Base-by-base conservation (phyloP, 2,329 filamentous ascomycete species). In the Aspergillus amoenus region DNA sequence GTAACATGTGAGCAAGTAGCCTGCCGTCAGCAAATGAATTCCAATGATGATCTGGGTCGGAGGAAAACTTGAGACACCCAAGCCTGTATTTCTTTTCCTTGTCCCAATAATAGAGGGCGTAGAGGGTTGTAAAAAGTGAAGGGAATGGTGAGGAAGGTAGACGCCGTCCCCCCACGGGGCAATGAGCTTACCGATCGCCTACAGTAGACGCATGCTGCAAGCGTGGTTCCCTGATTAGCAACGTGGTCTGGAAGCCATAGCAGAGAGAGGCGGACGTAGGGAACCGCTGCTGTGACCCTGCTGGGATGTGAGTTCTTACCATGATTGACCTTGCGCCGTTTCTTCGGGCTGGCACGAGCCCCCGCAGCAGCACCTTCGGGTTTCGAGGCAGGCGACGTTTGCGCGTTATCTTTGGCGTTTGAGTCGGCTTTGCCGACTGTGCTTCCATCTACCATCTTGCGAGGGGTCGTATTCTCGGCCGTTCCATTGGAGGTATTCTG, bases 301-400 rank as follows among this genome's bases (percentile, higher is more conserved):
- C 62, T 65, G 62, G 61, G 58, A 66, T 64, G 63, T 58, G 9
- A 42, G 63, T 62, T 65, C 87, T 79, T 85, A 93, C 90, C 90
- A 79, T 93, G 90, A 80, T 92, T 93, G 66, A 93, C 90, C 80
- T 93, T 93, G 81, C 90, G 88, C 78, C 90, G 84, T 82, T 92
- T 93, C 80, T 91, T 93, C 48, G 88, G 87, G 73, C 85, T 89
- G 56, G 73, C 64, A 58, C 73, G 71, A 66, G 66, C 65, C 61
- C 70, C 71, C 52, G 65, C 62, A 55, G 71, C 63, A 58, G 63
- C 54, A 46, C 64, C 69, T 56, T 74, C 74, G 58, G 69, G 61
- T 62, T 74, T 75, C 57, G 65, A 64, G 43, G 67, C 63, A 55
- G 69, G 65, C 18, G 63, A 60, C 53, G 64, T 59, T 56, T 60